These are phyloP conservation scores for Curvularia verruculosa DNA, from an alignment of 2,329 filamentous ascomycete species.

Conservation along the genomic window DNA sequence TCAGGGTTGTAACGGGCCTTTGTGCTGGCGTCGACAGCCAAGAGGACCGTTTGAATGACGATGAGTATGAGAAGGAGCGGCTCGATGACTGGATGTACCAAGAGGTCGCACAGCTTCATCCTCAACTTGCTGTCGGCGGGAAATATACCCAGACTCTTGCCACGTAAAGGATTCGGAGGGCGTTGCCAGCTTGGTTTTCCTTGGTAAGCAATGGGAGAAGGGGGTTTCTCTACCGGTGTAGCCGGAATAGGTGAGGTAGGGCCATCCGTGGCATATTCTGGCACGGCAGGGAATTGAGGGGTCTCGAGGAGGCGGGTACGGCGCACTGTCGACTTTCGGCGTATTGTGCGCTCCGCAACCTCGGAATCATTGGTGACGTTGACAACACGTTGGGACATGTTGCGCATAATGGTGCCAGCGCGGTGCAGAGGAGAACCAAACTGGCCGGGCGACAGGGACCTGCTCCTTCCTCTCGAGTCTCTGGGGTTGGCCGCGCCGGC, in stretches of 20 bases:
- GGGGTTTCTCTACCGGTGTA: slow-evolving; percentile 47
- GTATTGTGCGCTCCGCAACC: slow-evolving; percentile 73
- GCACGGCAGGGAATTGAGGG: slow-evolving; percentile 59
- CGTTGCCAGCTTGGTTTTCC: slow-evolving; percentile 47
- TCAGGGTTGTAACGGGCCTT: slow-evolving; percentile 67
- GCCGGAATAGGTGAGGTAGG: slow-evolving; percentile 39
- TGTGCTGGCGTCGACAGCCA: slow-evolving; percentile 80
- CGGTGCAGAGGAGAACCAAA: slow-evolving; percentile 56
- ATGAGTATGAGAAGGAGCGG: slow-evolving; percentile 87
- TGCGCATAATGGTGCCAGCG: slow-evolving; percentile 60
- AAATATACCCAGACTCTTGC: slow-evolving; percentile 85
- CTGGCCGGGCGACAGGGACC: slow-evolving; percentile 55
- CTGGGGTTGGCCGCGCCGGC: slow-evolving; percentile 44
- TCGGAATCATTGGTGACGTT: slow-evolving; percentile 95
- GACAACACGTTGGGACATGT: slow-evolving; percentile 96
- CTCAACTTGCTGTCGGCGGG: slow-evolving; percentile 77
- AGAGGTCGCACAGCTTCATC: slow-evolving; percentile 75
- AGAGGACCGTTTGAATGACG: slow-evolving; percentile 82
- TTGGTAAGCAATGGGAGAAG: slow-evolving; percentile 35
- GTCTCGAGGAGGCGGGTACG: slow-evolving; percentile 60
- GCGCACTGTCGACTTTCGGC: slow-evolving; percentile 65
- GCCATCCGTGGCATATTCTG: slow-evolving; percentile 56
- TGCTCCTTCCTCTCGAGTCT: slow-evolving; percentile 53
- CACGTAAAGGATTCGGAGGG: slow-evolving; percentile 76
- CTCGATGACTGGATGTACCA: slow-evolving; percentile 87